phyloP scores from a whole-genome alignment of 257 asterid genomes.

The Buddleja alternifolia region DNA sequence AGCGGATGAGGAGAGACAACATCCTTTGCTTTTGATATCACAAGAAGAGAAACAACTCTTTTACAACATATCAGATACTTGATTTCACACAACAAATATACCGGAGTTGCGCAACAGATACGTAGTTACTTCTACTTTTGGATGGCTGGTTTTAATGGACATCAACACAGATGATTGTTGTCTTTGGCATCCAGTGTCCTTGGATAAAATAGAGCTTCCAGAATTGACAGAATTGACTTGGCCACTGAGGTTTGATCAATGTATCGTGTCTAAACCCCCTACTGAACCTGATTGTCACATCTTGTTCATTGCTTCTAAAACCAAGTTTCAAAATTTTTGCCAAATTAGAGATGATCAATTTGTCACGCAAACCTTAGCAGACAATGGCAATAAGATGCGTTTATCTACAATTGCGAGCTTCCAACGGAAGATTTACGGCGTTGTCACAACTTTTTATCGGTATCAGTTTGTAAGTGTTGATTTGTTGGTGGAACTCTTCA shows the following conservation, averaged over 20 bases:
- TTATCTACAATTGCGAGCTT: not conserved
- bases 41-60: too few species aligned
- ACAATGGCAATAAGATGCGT: not conserved
- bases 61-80: too few species aligned
- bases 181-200: too few species aligned
- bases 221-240: not conserved
- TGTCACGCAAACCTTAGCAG: too few species aligned
- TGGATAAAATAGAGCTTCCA: not conserved
- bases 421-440: constrained; percentile 2
- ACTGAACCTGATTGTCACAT: not conserved
- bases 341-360: too few species aligned
- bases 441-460: not conserved
- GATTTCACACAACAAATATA: too few species aligned
- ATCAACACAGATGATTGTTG: too few species aligned
- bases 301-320: not conserved
- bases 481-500: not conserved
- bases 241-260: not conserved
- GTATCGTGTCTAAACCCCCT: constrained; percentile 7
- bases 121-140: too few species aligned
- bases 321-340: not conserved
- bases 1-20: too few species aligned
- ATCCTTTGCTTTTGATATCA: too few species aligned
- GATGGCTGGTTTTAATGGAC: too few species aligned
- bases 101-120: too few species aligned
- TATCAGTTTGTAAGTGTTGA: not conserved